phyloP scores from a whole-genome alignment of 805 yeast species.

The Sugiyamaella mastotermitis region DNA sequence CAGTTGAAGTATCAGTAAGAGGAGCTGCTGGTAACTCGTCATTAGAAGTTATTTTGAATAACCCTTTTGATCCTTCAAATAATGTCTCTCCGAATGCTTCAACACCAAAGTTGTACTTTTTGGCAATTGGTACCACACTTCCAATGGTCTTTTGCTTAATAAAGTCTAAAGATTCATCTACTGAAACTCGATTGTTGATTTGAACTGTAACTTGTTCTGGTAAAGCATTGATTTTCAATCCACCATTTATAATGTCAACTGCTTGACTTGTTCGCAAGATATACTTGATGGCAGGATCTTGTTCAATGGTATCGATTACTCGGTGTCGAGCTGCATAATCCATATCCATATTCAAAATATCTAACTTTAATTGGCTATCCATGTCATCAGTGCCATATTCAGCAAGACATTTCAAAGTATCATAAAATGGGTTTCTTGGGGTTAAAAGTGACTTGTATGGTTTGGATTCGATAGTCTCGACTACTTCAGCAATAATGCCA shows the following conservation, averaged over 20 bases:
- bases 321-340: slow-evolving; percentile 13
- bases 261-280: slow-evolving; percentile 61
- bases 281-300: slow-evolving; percentile 3
- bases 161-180: slow-evolving; percentile 45
- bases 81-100: slow-evolving; percentile 29
- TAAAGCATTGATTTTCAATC: slow-evolving; percentile 68
- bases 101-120: slow-evolving; percentile 44
- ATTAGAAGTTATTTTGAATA: slow-evolving; percentile 33
- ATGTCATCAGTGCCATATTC: slow-evolving; percentile 35
- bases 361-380: slow-evolving; percentile 22
- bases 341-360: slow-evolving; percentile 12
- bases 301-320: slow-evolving; percentile 9
- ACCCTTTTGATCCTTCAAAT: slow-evolving; percentile 29
- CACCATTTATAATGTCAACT: slow-evolving; percentile 61
- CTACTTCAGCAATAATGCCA: slow-evolving; percentile 61
- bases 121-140: slow-evolving; percentile 39
- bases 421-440: slow-evolving; percentile 53
- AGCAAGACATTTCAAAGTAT: slow-evolving; percentile 57
- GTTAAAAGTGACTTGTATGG: slow-evolving; percentile 46
- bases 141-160: slow-evolving; percentile 35
- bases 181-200: slow-evolving; percentile 59
- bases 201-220: slow-evolving; percentile 55
- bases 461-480: slow-evolving; percentile 49
- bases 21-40: slow-evolving; percentile 47
- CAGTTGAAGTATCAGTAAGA: slow-evolving; percentile 40